Conservation (phyloP, 495 filamentous ascomycete genomes). For the Talaromyces thailandensis region DNA sequence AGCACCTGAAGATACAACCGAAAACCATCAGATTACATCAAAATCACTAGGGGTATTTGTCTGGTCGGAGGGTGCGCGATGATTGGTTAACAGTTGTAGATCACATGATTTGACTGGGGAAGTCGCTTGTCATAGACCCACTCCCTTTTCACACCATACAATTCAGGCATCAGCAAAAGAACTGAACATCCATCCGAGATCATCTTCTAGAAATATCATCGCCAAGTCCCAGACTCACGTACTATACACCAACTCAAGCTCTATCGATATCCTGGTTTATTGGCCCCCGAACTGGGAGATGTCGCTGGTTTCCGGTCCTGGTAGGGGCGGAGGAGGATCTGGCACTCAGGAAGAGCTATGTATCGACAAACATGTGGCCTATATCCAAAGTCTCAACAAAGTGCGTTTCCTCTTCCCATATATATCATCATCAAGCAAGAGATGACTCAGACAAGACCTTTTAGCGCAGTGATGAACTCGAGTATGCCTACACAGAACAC, state of each 20-base stretch:
- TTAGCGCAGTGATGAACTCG: constrained; percentile 81
- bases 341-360: constrained; percentile 48
- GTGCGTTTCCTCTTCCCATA: constrained; percentile 38
- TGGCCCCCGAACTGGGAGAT: constrained; percentile 19
- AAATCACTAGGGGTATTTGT: neutral
- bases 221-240: neutral
- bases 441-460: constrained; percentile 6
- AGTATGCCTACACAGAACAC: constrained; percentile 96
- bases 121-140: neutral
- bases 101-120: neutral
- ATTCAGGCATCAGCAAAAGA: neutral
- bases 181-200: neutral
- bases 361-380: constrained; percentile 76
- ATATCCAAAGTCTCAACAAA: constrained; percentile 87
- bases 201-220: neutral
- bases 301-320: constrained; percentile 55
- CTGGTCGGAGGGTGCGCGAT: neutral
- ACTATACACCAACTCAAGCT: neutral
- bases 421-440: neutral
- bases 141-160: neutral
- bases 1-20: neutral
- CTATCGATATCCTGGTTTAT: neutral
- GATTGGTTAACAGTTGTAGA: neutral
- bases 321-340: constrained; percentile 40
- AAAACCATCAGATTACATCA: neutral